Evolutionary conservation across 805 yeast genomes (phyloP).

Genomic region (Yarrowia divulgata): DNA sequence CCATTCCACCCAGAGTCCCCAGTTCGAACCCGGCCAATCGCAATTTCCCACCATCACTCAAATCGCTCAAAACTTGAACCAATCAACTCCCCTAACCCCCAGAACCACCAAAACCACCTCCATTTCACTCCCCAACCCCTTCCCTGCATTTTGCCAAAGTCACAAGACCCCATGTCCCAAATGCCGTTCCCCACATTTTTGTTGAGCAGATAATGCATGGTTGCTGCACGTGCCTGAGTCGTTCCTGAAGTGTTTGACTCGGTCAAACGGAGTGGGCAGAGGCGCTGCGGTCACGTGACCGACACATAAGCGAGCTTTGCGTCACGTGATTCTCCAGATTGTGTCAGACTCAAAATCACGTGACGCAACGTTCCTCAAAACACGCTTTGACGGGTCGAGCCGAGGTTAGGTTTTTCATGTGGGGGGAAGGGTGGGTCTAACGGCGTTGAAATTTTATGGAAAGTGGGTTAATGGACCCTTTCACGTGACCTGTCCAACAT

Average conservation of each 20-base stretch:
- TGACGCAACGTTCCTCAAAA: too few relatives aligned
- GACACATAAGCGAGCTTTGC: neutral
- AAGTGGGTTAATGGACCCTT: too few relatives aligned
- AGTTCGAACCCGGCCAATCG: too few relatives aligned
- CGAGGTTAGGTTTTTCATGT: constrained; percentile 1
- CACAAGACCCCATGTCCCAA: neutral
- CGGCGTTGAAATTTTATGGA: neutral
- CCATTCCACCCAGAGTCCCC: too few relatives aligned
- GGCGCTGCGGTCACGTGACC: neutral
- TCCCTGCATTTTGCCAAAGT: too few relatives aligned
- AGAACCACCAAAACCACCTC: too few relatives aligned
- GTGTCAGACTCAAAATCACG: too few relatives aligned
- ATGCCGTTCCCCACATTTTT: constrained; percentile 2
- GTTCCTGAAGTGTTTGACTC: neutral
- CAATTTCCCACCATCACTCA: too few relatives aligned
- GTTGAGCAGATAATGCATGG: constrained; percentile 27
- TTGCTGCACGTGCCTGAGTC: constrained; percentile 27
- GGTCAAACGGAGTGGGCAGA: neutral
- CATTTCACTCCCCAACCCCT: too few relatives aligned
- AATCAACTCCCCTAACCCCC: too few relatives aligned
- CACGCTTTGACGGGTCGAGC: neutral
- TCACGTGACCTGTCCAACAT: neutral
- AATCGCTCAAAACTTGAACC: too few relatives aligned
- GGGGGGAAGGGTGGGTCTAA: neutral
- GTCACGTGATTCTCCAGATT: neutral